Conservation (phyloP, 2,329 filamentous ascomycete species). For the Blastomyces percursus region DNA sequence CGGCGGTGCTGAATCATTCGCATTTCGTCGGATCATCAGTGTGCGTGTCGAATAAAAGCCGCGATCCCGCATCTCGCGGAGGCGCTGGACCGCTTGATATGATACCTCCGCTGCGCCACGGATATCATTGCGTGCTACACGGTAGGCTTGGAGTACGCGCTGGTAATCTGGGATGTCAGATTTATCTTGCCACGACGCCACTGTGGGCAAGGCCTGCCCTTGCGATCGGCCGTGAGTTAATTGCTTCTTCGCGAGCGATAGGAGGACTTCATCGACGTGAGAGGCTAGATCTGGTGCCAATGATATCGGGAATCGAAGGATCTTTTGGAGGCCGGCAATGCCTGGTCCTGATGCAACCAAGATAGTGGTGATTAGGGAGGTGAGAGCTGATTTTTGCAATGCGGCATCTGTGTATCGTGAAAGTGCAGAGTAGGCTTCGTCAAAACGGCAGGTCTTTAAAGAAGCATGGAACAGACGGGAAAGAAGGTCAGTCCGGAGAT, state of each 20-base stretch:
- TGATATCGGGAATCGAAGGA: constrained; percentile 64
- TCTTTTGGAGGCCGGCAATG: constrained; percentile 40
- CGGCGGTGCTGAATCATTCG: constrained; percentile 21
- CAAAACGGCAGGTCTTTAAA: constrained; percentile 66
- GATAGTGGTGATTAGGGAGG: constrained; percentile 48
- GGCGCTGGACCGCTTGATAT: constrained; percentile 45
- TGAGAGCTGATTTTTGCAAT: constrained; percentile 61
- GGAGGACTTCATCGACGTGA: constrained; percentile 67
- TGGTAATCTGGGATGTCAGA: constrained; percentile 57
- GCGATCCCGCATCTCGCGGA: constrained; percentile 31
- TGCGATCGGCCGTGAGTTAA: constrained; percentile 40
- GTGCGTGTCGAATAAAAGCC: constrained; percentile 17
- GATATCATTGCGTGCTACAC: constrained; percentile 73
- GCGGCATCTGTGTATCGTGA: constrained; percentile 59
- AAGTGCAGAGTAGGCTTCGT: constrained; percentile 70
- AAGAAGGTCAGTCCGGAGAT: constrained; percentile 58
- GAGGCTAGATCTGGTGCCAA: constrained; percentile 55
- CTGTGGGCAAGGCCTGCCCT: not conserved
- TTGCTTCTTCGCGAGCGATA: constrained; percentile 58
- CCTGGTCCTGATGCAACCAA: constrained; percentile 31
- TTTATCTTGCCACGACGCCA: constrained; percentile 6
- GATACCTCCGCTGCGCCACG: constrained; percentile 58
- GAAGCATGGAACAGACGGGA: constrained; percentile 75
- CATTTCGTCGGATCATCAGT: constrained; percentile 28
- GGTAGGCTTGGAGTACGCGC: constrained; percentile 83